phyloP scores from a whole-genome alignment of 2,329 filamentous ascomycete genomes.

The Polychaeton citri region DNA sequence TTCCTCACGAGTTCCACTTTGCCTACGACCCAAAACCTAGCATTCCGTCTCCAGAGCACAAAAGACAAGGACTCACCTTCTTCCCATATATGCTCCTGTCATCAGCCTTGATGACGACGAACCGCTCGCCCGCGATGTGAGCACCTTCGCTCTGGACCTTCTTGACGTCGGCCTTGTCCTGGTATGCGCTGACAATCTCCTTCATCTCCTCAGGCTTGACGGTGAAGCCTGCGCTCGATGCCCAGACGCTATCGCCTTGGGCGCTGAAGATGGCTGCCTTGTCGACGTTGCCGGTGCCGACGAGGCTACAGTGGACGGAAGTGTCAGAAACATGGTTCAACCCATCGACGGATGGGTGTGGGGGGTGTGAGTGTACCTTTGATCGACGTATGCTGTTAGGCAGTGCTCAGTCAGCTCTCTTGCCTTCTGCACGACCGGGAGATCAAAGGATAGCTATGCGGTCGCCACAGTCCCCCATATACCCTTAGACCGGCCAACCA shows the following conservation, averaged over 20 bases:
- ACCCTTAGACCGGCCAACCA: conserved; percentile 10
- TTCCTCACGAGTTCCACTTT: background rate
- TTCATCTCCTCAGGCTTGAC: conserved; percentile 51
- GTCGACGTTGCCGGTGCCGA: conserved; percentile 66
- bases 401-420: too few species aligned
- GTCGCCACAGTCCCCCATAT: too few species aligned
- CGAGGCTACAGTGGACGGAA: conserved; percentile 45
- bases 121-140: conserved; percentile 64
- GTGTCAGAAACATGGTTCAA: background rate
- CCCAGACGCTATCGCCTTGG: conserved; percentile 72
- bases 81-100: conserved; percentile 73
- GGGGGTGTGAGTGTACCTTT: conserved; percentile 34
- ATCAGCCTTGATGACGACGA: conserved; percentile 61
- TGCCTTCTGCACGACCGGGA: too few species aligned
- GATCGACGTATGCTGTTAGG: conserved; percentile 45
- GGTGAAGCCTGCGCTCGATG: conserved; percentile 53
- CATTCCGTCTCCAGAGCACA: background rate
- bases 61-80: conserved; percentile 63
- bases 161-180: conserved; percentile 47
- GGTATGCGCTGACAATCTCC: conserved; percentile 36
- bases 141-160: conserved; percentile 60
- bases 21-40: background rate
- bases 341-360: background rate
- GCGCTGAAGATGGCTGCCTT: conserved; percentile 73
- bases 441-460: too few species aligned